Evolutionary conservation across 257 asterid species (phyloP), one percentile per base, ranked within the genome.

Genomic region (Jacaranda copaia): DNA sequence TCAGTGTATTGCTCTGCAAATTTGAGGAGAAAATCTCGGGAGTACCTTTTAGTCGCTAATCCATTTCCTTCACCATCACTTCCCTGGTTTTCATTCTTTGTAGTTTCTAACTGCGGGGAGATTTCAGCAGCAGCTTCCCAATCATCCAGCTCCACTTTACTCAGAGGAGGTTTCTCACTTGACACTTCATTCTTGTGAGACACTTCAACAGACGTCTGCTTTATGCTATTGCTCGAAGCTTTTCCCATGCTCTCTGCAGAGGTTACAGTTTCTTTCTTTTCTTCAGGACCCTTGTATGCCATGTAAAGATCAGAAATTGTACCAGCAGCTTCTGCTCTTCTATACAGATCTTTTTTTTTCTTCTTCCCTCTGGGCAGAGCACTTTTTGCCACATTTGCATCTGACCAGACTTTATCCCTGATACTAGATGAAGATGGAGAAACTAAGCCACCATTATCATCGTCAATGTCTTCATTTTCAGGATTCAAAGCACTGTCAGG

Each of bases 71-170:
- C 87, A 51, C 76, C 89, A 66, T 82, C 82, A 74, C 63, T 43
- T 67, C 14, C 84, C 57, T 79, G 83, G 72, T 75, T 83, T 53
- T 72, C 83, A 60, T 74, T 74, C 45, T 73, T 86, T 32, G 89
- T 77, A 70, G 92, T 72, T 77, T 70, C 91, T 77, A 89, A 73
- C 35, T 96, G 93, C 6, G 92, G 90, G 83, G 96, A 84, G 59
- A 83, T 81, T 78, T 95, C 98, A 65, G 96, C 96, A 18, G 93
- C 98, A 89, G 90, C 98, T 82, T 95, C 99, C 99, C 99, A 95
- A 83, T 95, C 97, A 80, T 95, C 99, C 40, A 91, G 97, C 87
- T 89, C 99, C 42, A 68, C 81, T 80, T 91, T 90, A 83, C 61
- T 71, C 78, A 8, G 83, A 76, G 83, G 61, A 80, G 81, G 74